These are phyloP conservation scores for Aegilops tauschii DNA, from an alignment of 176 grass and related monocot species.

Conservation along the genomic window DNA sequence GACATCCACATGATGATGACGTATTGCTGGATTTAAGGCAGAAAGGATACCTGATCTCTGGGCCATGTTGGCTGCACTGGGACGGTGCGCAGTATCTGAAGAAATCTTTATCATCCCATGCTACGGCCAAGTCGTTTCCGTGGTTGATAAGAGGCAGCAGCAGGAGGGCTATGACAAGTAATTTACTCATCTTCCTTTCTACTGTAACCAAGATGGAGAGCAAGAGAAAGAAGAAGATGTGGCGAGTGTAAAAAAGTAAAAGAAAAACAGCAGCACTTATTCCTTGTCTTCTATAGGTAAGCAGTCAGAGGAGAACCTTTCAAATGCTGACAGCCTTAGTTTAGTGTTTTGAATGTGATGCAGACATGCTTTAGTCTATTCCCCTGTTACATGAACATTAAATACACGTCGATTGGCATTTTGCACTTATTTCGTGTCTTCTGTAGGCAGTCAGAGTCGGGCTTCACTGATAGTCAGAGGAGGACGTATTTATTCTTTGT, in stretches of 20 bases:
- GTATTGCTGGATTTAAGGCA: slow-evolving; percentile 8
- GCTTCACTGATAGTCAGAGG: too few relatives aligned
- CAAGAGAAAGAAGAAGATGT: background rate
- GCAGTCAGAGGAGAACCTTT: too few relatives aligned
- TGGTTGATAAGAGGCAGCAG: slow-evolving; percentile 23
- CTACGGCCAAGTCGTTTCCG: background rate
- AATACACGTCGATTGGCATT: too few relatives aligned
- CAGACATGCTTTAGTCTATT: background rate
- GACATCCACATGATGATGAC: background rate
- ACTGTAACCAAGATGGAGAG: background rate
- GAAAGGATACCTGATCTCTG: slow-evolving; percentile 42
- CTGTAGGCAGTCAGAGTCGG: too few relatives aligned
- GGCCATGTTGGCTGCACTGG: slow-evolving; percentile 12
- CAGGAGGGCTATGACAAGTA: background rate
- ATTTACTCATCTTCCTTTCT: background rate
- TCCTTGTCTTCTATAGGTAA: too few relatives aligned
- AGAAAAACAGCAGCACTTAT: too few relatives aligned
- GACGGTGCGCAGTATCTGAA: background rate
- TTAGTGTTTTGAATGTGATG: background rate
- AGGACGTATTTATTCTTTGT: too few relatives aligned
- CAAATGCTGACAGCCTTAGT: too few relatives aligned
- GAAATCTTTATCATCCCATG: slow-evolving; percentile 33
- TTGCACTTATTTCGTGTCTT: too few relatives aligned
- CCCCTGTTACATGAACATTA: too few relatives aligned
- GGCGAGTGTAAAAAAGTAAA: too few relatives aligned